Percentiles rank a stretch among this genome's conserved stretches.
Evolutionary conservation across 164 flowering plant species (phyloP).

Genomic region (Vitis rupestris): DNA sequence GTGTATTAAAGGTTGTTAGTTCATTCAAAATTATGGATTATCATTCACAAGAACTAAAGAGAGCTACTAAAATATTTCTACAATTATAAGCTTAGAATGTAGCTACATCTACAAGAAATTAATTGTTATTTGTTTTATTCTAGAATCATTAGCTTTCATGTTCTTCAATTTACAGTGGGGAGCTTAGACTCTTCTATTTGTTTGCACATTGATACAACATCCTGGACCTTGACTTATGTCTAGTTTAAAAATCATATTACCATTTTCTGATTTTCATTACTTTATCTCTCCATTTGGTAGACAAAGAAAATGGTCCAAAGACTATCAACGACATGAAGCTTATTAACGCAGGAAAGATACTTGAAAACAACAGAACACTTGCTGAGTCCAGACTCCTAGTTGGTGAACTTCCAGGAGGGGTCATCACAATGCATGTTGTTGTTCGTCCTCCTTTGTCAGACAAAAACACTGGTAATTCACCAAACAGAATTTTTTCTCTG

Average conservation of each 20-base stretch:
- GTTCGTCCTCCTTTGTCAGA: conserved; percentile 49
- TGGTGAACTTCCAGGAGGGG: conserved; percentile 59
- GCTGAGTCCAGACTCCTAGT: conserved; percentile 52
- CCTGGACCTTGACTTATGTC: background rate
- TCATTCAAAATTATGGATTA: too few species aligned
- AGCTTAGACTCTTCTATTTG: too few species aligned
- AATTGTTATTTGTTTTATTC: too few species aligned
- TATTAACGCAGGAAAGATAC: conserved; percentile 67
- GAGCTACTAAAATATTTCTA: too few species aligned
- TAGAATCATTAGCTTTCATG: too few species aligned
- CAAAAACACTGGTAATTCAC: conserved; percentile 43
- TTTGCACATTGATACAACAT: too few species aligned
- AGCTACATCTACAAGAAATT: too few species aligned
- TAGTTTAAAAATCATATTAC: too few species aligned
- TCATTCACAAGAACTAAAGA: too few species aligned
- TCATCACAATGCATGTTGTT: conserved; percentile 74
- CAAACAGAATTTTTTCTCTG: background rate
- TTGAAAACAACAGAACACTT: conserved; percentile 66
- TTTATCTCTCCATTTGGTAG: conserved; percentile 22
- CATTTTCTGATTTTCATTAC: background rate
- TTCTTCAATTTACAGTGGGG: too few species aligned
- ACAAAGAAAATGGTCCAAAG: conserved; percentile 56
- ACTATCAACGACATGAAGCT: conserved; percentile 59
- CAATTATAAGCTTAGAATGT: too few species aligned
- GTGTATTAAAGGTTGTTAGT: too few species aligned